phyloP scores from a whole-genome alignment of 2,329 filamentous ascomycete species.

The Metarhizium anisopliae region DNA sequence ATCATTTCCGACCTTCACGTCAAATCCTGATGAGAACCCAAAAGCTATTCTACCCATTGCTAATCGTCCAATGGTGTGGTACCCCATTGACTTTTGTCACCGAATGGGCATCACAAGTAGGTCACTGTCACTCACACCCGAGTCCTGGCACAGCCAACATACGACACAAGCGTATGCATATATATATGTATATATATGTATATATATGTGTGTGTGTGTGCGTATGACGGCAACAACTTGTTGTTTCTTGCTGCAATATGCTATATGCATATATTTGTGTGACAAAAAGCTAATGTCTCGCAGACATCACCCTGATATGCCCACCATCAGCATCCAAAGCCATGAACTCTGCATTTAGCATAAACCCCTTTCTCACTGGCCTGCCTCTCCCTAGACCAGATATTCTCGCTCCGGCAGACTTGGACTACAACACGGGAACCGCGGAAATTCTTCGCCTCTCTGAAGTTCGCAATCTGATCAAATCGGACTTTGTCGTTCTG shows the following conservation, averaged over 20 bases:
- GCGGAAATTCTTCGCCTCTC: conserved; percentile 79
- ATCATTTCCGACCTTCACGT: conserved; percentile 74
- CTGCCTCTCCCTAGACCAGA: conserved; percentile 65
- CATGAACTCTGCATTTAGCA: conserved; percentile 62
- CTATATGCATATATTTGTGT: conserved; percentile 10
- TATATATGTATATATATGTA: not conserved
- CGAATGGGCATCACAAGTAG: conserved; percentile 68
- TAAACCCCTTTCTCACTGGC: conserved; percentile 67
- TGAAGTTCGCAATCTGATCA: conserved; percentile 71
- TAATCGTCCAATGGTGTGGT: conserved; percentile 85
- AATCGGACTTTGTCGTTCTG: conserved; percentile 78
- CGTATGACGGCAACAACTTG: not conserved
- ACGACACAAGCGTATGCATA: not conserved
- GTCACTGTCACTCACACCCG: conserved; percentile 14
- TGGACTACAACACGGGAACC: conserved; percentile 80
- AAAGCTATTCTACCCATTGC: conserved; percentile 77
- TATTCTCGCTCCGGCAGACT: conserved; percentile 64
- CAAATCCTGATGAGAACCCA: conserved; percentile 69
- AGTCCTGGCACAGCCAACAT: not conserved
- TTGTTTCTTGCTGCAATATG: not conserved
- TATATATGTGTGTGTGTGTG: too few species aligned
- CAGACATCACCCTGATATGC: conserved; percentile 55
- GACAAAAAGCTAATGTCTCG: not conserved
- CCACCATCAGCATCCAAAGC: conserved; percentile 57
- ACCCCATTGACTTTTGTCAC: conserved; percentile 78